Conservation (phyloP, 164 flowering plant genomes). For the Aristolochia contorta region DNA sequence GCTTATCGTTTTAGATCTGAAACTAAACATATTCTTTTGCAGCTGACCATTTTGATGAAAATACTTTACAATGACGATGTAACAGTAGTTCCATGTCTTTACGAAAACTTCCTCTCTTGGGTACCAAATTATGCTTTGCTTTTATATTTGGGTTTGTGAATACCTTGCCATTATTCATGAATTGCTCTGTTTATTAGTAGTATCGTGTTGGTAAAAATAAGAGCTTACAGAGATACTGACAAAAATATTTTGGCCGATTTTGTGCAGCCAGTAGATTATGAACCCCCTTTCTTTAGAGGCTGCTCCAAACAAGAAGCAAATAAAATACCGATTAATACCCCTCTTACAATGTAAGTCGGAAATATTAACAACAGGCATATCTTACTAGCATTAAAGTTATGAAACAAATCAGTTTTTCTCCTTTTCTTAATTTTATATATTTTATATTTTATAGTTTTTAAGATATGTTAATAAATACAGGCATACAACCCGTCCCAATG, state of each 20-base stretch:
- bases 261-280: slow-evolving; percentile 82
- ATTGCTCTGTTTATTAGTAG: too few relatives aligned
- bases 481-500: too few relatives aligned
- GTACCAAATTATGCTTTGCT: background rate
- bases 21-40: slow-evolving; percentile 17
- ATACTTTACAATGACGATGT: slow-evolving; percentile 76
- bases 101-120: background rate
- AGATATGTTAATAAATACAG: too few relatives aligned
- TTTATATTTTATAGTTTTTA: too few relatives aligned
- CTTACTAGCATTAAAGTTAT: slow-evolving; percentile 74
- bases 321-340: slow-evolving; percentile 60
- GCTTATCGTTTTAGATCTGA: background rate
- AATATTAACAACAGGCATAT: slow-evolving; percentile 95
- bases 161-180: too few relatives aligned
- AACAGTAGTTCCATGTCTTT: slow-evolving; percentile 42
- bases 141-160: background rate
- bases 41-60: slow-evolving; percentile 94
- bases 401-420: too few relatives aligned
- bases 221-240: too few relatives aligned
- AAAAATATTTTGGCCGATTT: too few relatives aligned
- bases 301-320: slow-evolving; percentile 72
- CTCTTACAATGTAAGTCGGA: slow-evolving; percentile 86
- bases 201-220: too few relatives aligned
- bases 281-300: slow-evolving; percentile 85
- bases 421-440: too few relatives aligned